A percentile compares a stretch with the other conserved stretches of the same genome.
Conservation (phyloP, 495 filamentous ascomycete species). For the Aspergillus ellipticus region DNA sequence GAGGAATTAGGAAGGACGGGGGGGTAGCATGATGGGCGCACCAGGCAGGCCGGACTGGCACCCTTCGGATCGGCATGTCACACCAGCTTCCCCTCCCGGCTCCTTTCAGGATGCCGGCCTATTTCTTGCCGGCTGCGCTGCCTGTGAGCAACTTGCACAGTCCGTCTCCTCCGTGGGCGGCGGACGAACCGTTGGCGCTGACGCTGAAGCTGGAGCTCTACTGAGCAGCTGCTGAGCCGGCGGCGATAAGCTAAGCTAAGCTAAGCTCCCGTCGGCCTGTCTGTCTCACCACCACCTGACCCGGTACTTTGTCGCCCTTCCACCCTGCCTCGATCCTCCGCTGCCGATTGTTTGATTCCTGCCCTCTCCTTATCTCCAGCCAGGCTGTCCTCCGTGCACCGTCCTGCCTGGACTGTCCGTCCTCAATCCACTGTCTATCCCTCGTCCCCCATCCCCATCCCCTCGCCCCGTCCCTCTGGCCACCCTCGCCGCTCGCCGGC, state of each 20-base stretch:
- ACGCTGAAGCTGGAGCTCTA: too few relatives aligned
- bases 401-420: too few relatives aligned
- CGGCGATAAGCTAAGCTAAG: background rate
- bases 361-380: background rate
- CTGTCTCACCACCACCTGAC: background rate
- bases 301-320: too few relatives aligned
- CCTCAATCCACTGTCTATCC: background rate
- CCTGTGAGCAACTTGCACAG: too few relatives aligned
- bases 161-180: too few relatives aligned
- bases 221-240: too few relatives aligned
- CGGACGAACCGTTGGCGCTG: too few relatives aligned
- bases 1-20: too few relatives aligned
- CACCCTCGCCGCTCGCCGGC: background rate
- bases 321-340: background rate
- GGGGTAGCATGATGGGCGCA: background rate
- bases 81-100: background rate
- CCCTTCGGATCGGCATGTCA: background rate
- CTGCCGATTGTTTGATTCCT: background rate
- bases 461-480: background rate
- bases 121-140: background rate
- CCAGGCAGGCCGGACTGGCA: background rate
- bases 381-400: too few relatives aligned
- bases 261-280: background rate
- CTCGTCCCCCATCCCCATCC: background rate
- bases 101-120: background rate